phyloP scores from a whole-genome alignment of 495 filamentous ascomycete species.

The Penicillium manginii region DNA sequence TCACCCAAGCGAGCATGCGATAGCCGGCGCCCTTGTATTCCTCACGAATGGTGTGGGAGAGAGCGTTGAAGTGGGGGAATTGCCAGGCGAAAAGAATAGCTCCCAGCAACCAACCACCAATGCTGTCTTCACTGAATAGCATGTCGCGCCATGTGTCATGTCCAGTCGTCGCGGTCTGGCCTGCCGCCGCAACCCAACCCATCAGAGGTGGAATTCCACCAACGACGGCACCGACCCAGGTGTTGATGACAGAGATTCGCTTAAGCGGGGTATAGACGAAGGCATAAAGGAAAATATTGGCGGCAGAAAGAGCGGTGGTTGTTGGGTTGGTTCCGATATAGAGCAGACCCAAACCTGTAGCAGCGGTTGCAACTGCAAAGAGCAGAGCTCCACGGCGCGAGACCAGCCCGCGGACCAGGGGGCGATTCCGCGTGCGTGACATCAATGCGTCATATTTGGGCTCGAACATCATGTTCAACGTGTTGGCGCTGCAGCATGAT shows the following conservation, averaged over 20 bases:
- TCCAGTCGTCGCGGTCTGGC: conserved; percentile 76
- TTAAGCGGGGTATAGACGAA: conserved; percentile 93
- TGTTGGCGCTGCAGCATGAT: conserved; percentile 83
- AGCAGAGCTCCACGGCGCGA: conserved; percentile 71
- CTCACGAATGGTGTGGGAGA: conserved; percentile 83
- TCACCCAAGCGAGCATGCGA: conserved; percentile 88
- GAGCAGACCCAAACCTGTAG: conserved; percentile 66
- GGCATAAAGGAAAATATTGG: conserved; percentile 88
- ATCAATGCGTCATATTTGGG: conserved; percentile 88
- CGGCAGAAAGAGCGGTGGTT: conserved; percentile 77
- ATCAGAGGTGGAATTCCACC: conserved; percentile 94
- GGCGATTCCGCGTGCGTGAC: conserved; percentile 86
- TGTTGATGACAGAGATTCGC: conserved; percentile 83
- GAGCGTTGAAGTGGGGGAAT: conserved; percentile 95
- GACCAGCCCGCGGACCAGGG: conserved; percentile 83
- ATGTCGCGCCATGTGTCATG: conserved; percentile 77
- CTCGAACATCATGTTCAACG: conserved; percentile 96
- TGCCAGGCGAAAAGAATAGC: conserved; percentile 92
- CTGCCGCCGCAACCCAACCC: conserved; percentile 95
- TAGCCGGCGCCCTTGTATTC: conserved; percentile 90
- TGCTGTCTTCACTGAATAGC: conserved; percentile 67
- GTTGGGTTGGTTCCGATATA: conserved; percentile 95
- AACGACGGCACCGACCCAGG: conserved; percentile 92
- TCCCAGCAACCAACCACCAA: conserved; percentile 90
- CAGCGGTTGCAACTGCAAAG: conserved; percentile 75